Base-by-base conservation (phyloP, 345 rosid species). In the Barbarea vulgaris region DNA sequence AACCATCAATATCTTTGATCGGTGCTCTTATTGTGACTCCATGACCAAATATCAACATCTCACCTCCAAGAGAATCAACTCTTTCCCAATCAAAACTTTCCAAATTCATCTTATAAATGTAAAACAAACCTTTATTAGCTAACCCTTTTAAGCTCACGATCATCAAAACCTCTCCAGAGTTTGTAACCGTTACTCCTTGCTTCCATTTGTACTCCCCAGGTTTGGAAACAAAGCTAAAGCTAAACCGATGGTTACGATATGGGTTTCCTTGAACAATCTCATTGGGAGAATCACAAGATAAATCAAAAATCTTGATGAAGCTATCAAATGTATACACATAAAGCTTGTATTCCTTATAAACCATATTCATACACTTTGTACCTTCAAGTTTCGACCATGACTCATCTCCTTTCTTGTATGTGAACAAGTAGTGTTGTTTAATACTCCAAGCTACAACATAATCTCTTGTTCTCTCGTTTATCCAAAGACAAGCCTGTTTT, bases 361-460 rank as follows among this genome's bases (percentile, higher is more conserved):
- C 67, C 56, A 70, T 31, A 1, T 24, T 8, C 0, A 21, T 9
- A 59, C 75, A 70, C 11, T 22, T 1, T 6, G 31, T n/a, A 5
- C 48, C 66, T 44, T 58, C 1, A 22, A n/a, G 13, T 21, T 1
- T 46, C 25, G 12, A 10, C 74, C 67, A 48, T 3, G 47, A 46
- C 17, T 70, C 58, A 46, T 70, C 75, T 31, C 67, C 67, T 33
- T 59, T 70, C 58, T 59, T 70, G 67, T 15, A 46, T 3, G 75
- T 13, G 44, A 70, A 70, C 57, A 70, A 70, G 44, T 27, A 71
- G 14, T 71, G 58, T 4, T 34, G 27, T 5, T 60, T 71, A 36
- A 15, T 7, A 70, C 75, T 24, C 67, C 67, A 59, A 27, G 75
- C 67, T n/a, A 34, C 58, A 24, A 59, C 67, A 59, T 70, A 70